Base-by-base conservation (phyloP, 1,139 yeast species). In the Sugiyamaella neomexicana region DNA sequence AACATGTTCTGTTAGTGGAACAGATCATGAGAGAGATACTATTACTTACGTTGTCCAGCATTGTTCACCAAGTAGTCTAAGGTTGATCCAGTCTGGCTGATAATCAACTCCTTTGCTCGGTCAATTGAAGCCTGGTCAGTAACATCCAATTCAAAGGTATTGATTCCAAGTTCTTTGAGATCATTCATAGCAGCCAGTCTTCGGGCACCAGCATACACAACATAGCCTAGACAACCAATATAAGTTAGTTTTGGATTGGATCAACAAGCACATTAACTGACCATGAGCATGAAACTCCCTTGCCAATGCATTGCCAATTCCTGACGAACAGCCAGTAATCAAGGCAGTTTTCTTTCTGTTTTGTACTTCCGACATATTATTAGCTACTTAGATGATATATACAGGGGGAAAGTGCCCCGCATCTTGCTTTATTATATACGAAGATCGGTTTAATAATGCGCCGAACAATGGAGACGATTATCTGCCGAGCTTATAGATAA, bases 261-360 rank as follows among this genome's bases (percentile, higher is more conserved):
- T 25, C 12, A 8, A 13, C 23, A 7, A 36, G n/a, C 15, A 23
- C 12, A 5, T 9, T 5, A 38, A 47, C 53, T 46, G 51, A 44
- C 64, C 63, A 56, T 82, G 72, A 16, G 71, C 68, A 13, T 88
- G 84, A 58, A 87, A 75, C 63, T 85, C 89, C 55, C 78, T 75
- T 32, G 91, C 82, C 9, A 85, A 72, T 15, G 83, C 81, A 65
- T 73, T 80, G 2, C 95, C 96, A 60, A 88, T 88, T 9, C 95
- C 96, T 0, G 91, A 84, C 0, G 93, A 85, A 15, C 89, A 88
- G 7, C 95, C 96, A 0, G 95, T 88, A 32, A 88, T 80, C 43
- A 86, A 72, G 1, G 83, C 90, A 32, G 36, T 41, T 17, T 49
- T 49, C 32, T 49, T 41, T 13, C 25, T 23, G 13, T 1, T 23